Base-by-base conservation (phyloP, 1,139 yeast genomes). In the Arxiozyma bovina region DNA sequence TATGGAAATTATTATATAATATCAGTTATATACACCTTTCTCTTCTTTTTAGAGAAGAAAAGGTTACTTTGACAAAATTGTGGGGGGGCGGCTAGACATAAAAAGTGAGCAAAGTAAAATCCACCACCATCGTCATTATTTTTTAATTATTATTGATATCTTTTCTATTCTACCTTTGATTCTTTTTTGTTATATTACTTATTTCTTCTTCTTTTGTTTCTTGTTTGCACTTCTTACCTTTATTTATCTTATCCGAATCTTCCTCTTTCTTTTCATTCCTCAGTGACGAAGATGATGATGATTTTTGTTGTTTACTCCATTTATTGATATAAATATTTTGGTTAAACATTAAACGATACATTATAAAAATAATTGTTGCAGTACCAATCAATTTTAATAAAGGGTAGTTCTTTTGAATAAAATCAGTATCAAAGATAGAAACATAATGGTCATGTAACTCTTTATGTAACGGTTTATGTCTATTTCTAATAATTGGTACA, bases 401-500 rank as follows among this genome's bases (percentile, higher is more conserved):
- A 8, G 49, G 52, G 17, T 53, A 47, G 53, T 69, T 62, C 6
- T 63, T 60, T 15, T 61, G 42, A 4, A 65, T 42, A 43, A 68
- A 67, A 8, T 58, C 52, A 9, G 47, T 38, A 51, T 64, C 69
- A 44, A 66, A 63, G 11, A 59, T 52, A 22, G 60, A 57, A 7
- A 59, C 42, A 34, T 59, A 59, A 12, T 55, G 50, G 4, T 58
- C 47, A n/a, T 55, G 51, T 50, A 55, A 51, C 4, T 54, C 58
- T 7, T 52, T 46, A 56, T 64, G 60, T 30, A 64, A 67, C 0
- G 73, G 71, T n/a, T 66, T 59, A 48, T 63, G 66, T 38, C 62
- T 62, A 42, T 67, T 68, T 54, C 70, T 69, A 3, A 58, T 50
- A 8, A 45, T 15, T 22, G 75, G 77, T 1, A 68, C 73, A 51